Conservation (phyloP, 805 yeast species). For the Tanozyma kutaoensis region DNA sequence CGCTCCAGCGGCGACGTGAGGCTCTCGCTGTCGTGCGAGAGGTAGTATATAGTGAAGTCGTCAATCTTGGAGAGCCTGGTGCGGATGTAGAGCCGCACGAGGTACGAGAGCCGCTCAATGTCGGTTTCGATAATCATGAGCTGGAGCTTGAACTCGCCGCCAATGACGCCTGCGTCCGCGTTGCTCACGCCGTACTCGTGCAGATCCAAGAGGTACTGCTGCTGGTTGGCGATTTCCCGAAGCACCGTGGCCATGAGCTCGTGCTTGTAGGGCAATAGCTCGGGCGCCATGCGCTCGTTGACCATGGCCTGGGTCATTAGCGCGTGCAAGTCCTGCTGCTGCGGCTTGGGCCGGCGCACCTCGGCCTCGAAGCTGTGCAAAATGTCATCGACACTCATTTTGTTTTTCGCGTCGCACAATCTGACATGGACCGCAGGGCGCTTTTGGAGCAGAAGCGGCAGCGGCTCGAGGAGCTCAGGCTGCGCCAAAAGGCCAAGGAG, state of each 20-base stretch:
- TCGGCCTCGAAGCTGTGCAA: constrained; percentile 45
- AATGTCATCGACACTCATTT: constrained; percentile 58
- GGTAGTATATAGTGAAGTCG: constrained; percentile 46
- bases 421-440: too few species aligned
- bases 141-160: constrained; percentile 56
- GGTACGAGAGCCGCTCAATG: constrained; percentile 71
- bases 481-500: too few species aligned
- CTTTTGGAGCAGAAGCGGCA: too few species aligned
- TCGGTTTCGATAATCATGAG: constrained; percentile 84
- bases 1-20: constrained; percentile 39
- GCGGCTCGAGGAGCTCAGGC: too few species aligned
- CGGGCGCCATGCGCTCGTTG: constrained; percentile 79
- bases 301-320: constrained; percentile 57
- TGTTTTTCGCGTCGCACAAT: constrained; percentile 2
- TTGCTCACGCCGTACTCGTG: constrained; percentile 58
- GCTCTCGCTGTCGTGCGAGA: constrained; percentile 4
- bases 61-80: constrained; percentile 70
- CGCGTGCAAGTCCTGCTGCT: constrained; percentile 13
- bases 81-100: constrained; percentile 71
- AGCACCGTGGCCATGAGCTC: constrained; percentile 45
- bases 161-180: constrained; percentile 8
- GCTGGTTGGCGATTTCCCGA: constrained; percentile 48
- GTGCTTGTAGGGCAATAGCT: constrained; percentile 62
- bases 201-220: constrained; percentile 62
- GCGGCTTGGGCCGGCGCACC: constrained; percentile 7